A percentile compares a stretch with the other conserved stretches of the same genome.
Conservation (phyloP, 306 rosid species). For the Quercus variabilis region DNA sequence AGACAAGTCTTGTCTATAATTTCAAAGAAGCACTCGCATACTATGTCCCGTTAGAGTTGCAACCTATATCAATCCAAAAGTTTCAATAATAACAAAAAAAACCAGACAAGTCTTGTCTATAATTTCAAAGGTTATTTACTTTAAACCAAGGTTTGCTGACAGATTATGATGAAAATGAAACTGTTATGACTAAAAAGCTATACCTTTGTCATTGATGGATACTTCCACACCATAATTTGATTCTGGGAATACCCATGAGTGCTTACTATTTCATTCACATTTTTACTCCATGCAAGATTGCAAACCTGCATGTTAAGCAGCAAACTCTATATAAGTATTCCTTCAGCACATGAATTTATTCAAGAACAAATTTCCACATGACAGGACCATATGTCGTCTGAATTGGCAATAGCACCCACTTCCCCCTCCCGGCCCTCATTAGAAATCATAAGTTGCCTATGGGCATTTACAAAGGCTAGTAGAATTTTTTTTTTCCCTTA, state of each 20-base stretch:
- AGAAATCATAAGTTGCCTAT: background rate
- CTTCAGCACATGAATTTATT: background rate
- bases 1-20: background rate
- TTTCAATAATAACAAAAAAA: background rate
- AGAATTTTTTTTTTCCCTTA: background rate
- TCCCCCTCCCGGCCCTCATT: too few relatives aligned
- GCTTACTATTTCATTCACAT: constrained; percentile 92
- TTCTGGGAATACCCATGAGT: constrained; percentile 98
- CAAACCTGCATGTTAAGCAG: constrained; percentile 61
- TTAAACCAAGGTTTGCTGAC: background rate
- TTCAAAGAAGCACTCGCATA: constrained; percentile 47
- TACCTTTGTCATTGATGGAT: constrained; percentile 88
- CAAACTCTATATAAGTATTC: background rate
- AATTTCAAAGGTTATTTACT: background rate
- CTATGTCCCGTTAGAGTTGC: constrained; percentile 96
- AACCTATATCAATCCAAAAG: constrained; percentile 43
- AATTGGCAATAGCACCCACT: background rate
- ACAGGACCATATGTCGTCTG: background rate
- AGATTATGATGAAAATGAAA: background rate
- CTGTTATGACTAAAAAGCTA: background rate
- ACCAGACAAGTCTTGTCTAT: background rate
- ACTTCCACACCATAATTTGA: constrained; percentile 98
- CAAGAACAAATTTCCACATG: background rate
- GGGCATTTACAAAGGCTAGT: background rate
- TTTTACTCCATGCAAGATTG: constrained; percentile 97